Evolutionary conservation across 768 basidiomycete species (phyloP), one percentile per base, ranked within the genome.

Genomic region (Scleroderma bovista): DNA sequence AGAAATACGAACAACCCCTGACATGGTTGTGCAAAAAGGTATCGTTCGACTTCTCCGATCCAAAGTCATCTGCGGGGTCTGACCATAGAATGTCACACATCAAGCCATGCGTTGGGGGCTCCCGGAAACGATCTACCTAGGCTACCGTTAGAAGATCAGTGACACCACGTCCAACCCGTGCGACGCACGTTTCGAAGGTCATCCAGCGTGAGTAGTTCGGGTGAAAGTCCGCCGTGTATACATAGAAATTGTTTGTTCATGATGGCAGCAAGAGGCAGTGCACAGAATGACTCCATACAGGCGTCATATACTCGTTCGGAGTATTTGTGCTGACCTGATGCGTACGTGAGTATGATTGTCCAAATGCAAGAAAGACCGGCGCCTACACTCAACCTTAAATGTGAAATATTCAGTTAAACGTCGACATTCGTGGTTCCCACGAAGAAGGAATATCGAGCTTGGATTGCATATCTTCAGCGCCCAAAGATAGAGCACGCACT

Each of bases 171-270:
- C 26, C 23, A n/a, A 7, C n/a, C 26, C 9, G 16, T 2, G 24
- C 31, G 7, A 43, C 80, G 52, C 46, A 84, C 84, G 46, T 61
- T 64, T 44, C 83, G 74, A 20, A 87, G 71, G 58, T 87, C 84
- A 51, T 86, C 81, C 16, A 86, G 64, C 0, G 84, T 85, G 41
- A 81, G 71, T 7, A 87, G 65, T 60, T 86, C 84, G 0, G 84
- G 84, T 0, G 80, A 82, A n/a, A 86, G 67, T 16, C 84, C 84
- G 31, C 84, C 84, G 46, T 87, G 84, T 46, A 86, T 84, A 63
- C 84, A 87, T 52, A 87, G 69, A 68, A 87, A 87, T 60, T 87
- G 84, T 61, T 85, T 85, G 71, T 86, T 86, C 85, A 87, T 86
- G 60, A 87, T 73, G 23, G 84, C 85, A 2, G 84, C 85, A 5